Conservation (phyloP, 225 moss, liverwort and hornwort species). For the Asterella californica region DNA sequence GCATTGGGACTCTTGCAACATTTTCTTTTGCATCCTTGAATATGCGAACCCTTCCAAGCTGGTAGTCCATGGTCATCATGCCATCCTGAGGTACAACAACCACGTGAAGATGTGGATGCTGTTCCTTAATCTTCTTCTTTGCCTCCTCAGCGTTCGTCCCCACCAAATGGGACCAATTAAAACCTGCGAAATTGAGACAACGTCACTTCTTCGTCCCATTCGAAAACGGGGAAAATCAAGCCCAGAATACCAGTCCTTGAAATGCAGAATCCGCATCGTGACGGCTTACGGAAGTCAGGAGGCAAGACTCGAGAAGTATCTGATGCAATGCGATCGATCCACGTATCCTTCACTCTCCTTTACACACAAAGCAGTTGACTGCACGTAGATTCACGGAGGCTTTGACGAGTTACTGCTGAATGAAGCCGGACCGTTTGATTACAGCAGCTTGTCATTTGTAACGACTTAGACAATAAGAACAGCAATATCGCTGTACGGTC, state of each 20-base stretch:
- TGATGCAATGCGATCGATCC: background rate
- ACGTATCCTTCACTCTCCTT: background rate
- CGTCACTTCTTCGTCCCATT: background rate
- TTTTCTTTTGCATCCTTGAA: slow-evolving; percentile 32
- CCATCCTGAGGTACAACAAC: slow-evolving; percentile 18
- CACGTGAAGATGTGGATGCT: slow-evolving; percentile 33
- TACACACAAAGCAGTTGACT: background rate
- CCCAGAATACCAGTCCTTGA: background rate
- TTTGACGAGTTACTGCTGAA: no score
- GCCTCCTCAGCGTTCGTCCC: slow-evolving; percentile 32
- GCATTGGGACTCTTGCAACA: slow-evolving; percentile 20
- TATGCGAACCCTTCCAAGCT: slow-evolving; percentile 36
- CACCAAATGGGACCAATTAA: slow-evolving; percentile 27
- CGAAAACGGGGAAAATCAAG: background rate
- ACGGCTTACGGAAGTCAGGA: background rate
- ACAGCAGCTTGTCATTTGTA: no score
- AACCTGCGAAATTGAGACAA: background rate
- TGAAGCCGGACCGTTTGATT: no score
- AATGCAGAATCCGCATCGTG: background rate
- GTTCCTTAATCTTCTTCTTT: slow-evolving; percentile 43
- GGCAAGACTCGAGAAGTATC: background rate
- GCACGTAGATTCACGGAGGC: no score
- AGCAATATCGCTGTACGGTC: no score
- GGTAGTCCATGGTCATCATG: slow-evolving; percentile 31
- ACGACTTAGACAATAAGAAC: no score